Evolutionary conservation across 2,329 filamentous ascomycete species (phyloP).

Genomic region (Didymella pomorum): DNA sequence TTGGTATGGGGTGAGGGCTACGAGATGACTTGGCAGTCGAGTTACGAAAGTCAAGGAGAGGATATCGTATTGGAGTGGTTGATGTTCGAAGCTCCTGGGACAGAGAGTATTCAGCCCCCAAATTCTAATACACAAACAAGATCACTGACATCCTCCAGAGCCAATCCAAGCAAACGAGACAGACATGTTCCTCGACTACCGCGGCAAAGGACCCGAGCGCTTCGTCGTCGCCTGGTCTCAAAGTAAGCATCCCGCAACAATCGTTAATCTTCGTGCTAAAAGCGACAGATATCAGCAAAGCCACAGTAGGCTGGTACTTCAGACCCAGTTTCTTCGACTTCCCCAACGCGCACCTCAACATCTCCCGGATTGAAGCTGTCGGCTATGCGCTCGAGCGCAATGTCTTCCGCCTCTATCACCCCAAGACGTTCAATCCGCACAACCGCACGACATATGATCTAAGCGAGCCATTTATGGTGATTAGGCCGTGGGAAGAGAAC

Average conservation of each 20-base stretch:
- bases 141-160: neutral
- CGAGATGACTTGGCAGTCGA: neutral
- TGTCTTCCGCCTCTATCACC: conserved; percentile 14
- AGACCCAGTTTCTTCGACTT: neutral
- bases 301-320: neutral
- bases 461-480: neutral
- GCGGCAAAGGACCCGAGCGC: neutral
- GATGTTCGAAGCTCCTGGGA: conserved; percentile 5
- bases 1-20: neutral
- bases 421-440: conserved; percentile 2
- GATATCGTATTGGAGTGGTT: conserved; percentile 8
- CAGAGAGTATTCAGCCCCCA: neutral
- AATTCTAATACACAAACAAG: no score
- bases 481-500: neutral
- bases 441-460: conserved; percentile 4
- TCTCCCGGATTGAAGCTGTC: neutral
- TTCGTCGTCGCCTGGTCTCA: conserved; percentile 2
- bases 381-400: conserved; percentile 6
- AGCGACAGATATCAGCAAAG: neutral
- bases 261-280: neutral
- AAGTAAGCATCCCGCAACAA: neutral
- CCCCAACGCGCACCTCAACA: neutral
- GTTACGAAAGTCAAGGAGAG: neutral
- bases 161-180: conserved; percentile 3
- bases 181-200: neutral